Percentiles rank a stretch among this genome's conserved stretches.
These are phyloP conservation scores for Amesomyces nigricolor DNA, from an alignment of 2,329 filamentous ascomycete species.

Conservation along the genomic window DNA sequence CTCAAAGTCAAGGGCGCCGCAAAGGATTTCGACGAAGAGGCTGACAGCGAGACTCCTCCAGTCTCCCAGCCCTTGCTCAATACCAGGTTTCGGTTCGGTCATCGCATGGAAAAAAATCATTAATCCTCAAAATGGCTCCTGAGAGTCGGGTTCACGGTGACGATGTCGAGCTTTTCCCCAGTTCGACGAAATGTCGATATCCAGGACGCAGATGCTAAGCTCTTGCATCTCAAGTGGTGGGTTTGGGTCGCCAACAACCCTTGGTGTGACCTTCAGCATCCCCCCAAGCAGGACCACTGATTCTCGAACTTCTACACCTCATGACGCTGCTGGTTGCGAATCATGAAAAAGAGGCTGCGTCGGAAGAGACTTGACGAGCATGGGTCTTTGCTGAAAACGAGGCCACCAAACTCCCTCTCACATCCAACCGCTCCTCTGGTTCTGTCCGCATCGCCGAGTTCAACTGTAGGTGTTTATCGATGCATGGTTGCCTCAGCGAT, in stretches of 20 bases:
- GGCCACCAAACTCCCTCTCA: not conserved
- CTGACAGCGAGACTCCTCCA: not conserved
- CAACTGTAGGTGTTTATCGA: slow-evolving; percentile 13
- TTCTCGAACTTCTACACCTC: too few relatives aligned
- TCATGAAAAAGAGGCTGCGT: not conserved
- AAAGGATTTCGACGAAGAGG: not conserved
- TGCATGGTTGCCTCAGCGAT: slow-evolving; percentile 15
- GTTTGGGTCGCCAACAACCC: too few relatives aligned
- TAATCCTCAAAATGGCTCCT: too few relatives aligned
- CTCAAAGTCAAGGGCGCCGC: not conserved
- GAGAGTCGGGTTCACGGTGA: too few relatives aligned
- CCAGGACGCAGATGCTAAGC: too few relatives aligned
- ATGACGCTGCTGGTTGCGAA: not conserved
- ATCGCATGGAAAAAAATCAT: not conserved
- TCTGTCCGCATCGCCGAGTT: not conserved
- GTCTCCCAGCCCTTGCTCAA: not conserved
- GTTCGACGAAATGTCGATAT: too few relatives aligned
- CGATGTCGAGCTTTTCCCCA: too few relatives aligned
- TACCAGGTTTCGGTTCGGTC: not conserved
- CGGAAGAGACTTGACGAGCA: not conserved
- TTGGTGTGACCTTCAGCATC: too few relatives aligned
- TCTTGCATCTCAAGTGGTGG: too few relatives aligned
- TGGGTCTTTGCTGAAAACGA: not conserved
- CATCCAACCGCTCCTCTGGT: not conserved
- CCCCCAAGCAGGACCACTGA: too few relatives aligned